Percentiles rank a stretch among this genome's conserved stretches.
Evolutionary conservation across 768 basidiomycete genomes (phyloP).

Genomic region (Chlorophyllum brunneum): DNA sequence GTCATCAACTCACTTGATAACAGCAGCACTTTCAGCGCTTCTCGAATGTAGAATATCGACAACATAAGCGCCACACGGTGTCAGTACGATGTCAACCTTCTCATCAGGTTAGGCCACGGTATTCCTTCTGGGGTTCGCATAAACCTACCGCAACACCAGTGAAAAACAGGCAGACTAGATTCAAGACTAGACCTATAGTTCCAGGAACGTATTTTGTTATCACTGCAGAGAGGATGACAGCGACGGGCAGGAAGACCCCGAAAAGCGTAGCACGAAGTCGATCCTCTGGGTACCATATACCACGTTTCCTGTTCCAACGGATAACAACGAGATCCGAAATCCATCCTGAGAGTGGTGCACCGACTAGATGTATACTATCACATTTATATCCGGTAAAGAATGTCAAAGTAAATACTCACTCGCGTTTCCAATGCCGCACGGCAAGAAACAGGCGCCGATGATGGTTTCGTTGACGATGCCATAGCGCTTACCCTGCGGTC

Average conservation of each 20-base stretch:
- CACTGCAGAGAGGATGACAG: conserved; percentile 46
- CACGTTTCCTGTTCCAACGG: conserved; percentile 46
- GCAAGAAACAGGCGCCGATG: conserved; percentile 59
- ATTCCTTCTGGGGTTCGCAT: background rate
- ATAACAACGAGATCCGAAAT: conserved; percentile 55
- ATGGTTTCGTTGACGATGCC: conserved; percentile 52
- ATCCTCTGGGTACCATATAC: conserved; percentile 67
- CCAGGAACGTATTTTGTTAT: conserved; percentile 50
- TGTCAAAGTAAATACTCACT: conserved; percentile 31
- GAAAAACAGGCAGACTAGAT: conserved; percentile 17
- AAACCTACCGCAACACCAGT: conserved; percentile 8
- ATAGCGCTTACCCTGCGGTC: conserved; percentile 50
- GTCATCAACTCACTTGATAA: conserved; percentile 37
- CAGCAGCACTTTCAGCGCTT: conserved; percentile 63
- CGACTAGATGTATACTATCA: conserved; percentile 33
- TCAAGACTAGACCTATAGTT: conserved; percentile 30
- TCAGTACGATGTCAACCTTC: conserved; percentile 57
- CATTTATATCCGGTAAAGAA: background rate
- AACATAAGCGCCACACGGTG: conserved; percentile 51
- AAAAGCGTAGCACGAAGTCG: conserved; percentile 50
- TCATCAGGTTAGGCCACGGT: background rate
- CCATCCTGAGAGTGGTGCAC: conserved; percentile 55
- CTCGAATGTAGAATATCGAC: conserved; percentile 60
- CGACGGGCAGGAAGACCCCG: conserved; percentile 47
- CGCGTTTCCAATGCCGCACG: conserved; percentile 55